Base-by-base conservation (phyloP, 192 early-diverging fungal genomes). In the Podila verticillata region DNA sequence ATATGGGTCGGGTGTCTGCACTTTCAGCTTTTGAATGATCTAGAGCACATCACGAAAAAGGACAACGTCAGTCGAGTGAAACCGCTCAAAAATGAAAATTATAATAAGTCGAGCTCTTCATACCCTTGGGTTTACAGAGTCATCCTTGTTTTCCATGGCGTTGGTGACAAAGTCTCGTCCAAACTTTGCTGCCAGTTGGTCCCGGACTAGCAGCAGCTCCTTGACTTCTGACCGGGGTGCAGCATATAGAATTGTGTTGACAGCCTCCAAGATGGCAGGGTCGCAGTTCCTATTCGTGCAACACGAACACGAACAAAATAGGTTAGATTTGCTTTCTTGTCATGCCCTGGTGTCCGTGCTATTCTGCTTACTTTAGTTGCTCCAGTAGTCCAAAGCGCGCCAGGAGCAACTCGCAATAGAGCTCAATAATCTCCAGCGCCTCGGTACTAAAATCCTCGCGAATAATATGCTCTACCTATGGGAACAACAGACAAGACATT, bases 391-490 rank as follows among this genome's bases (percentile, higher is more conserved):
- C 96, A 70, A 94, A 95, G 15, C 97, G 90, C 7, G 97, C 94
- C 36, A 92, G 67, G 20, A 99, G 80, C 28, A 96, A 81, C 69
- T 99, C 96, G 66, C 94, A 95, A 70, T 94, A 95, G 26, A 97
- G 89, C 74, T 97, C 95, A 44, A 98, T 83, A 39, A 97, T 94
- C 78, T 99, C 97, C 85, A 98, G 80, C 3, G 95, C 97, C 78
- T 99, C 97, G n/a, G 92, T 87, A 63, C 88, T 87, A 60, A 93
- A 92, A 86, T 99, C 97, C 65, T 98, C 96, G 20, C 97, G 91
- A 63, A 99, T 99, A 59, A 99, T 95, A 74, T 92, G 88, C 65
- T 99, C 96, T 6, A 84, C 83, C 83, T 84, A 63, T 2, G 22
- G 13, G 62, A n/a, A 2, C 24, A 19, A 54, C 20, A 54, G 22